Evolutionary conservation across 2,329 filamentous ascomycete species (phyloP), one percentile per base, ranked within the genome.

Genomic region (Aspergillus sp.): DNA sequence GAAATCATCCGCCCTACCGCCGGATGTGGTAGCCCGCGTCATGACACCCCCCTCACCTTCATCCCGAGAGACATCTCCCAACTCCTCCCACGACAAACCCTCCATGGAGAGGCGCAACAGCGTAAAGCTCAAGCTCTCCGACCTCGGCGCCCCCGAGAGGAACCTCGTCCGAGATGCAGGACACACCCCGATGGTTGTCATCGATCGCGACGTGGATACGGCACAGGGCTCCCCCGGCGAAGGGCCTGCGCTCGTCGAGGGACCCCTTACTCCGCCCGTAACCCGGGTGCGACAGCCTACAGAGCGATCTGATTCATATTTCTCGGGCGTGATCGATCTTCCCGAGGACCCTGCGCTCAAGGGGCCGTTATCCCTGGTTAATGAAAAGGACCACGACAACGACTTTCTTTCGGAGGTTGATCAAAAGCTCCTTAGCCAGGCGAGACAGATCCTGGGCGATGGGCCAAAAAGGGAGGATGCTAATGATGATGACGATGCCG

Each of bases 171-270:
- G 72, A 57, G 67, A 81, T 68, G 79, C 79, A 45, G 79, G 79
- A 28, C 79, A 81, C 64, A 81, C 80, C 5, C 80, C 80, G 0
- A 79, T 81, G 75, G 78, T 71, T 31, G 70, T 77, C 59, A 74
- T 80, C 60, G 77, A 77, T 17, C 68, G 66, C 2, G 75, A 74
- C 51, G 64, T 66, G 45, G 75, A 76, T n/a, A 66, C 65, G 15
- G 69, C 64, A 50, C 62, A 67, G 45, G 58, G 71, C n/a, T 73
- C 74, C 7, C 67, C 68, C 13, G 66, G 65, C 30, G 68, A 68
- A 57, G 66, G 62, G 28, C 64, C 60, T 53, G 59, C 61, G 48
- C 55, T 43, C 28, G 60, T 61, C 5, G 74, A 72, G 50, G 71
- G 79, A 45, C 69, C 66, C 38, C 76, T 77, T 57, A 58, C 72